phyloP scores from a whole-genome alignment of 371 early-diverging fungal genomes.

The Mortierella sp. region DNA sequence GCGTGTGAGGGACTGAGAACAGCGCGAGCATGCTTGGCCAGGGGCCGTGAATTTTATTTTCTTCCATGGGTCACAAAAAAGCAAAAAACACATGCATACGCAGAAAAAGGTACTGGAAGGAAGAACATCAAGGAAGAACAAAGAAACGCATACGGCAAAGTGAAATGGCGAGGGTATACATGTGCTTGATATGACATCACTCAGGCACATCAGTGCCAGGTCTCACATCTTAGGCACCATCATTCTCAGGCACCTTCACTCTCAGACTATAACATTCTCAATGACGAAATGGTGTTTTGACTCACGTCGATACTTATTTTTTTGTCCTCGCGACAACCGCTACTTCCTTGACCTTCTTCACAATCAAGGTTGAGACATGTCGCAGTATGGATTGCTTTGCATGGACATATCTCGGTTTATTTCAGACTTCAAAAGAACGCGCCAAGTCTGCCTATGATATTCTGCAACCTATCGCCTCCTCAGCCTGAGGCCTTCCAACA shows the following conservation, averaged over 20 bases:
- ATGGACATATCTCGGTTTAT: too few species aligned
- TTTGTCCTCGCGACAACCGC: too few species aligned
- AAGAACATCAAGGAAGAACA: not conserved
- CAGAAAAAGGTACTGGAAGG: not conserved
- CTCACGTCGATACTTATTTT: too few species aligned
- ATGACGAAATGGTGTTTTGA: too few species aligned
- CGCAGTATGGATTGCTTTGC: too few species aligned
- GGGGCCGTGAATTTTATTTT: not conserved
- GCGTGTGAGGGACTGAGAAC: not conserved
- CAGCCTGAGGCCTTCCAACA: not conserved
- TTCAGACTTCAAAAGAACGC: not conserved
- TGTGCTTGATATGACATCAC: not conserved
- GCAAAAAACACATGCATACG: not conserved
- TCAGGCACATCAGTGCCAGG: not conserved
- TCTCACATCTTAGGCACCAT: not conserved
- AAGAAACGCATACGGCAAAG: not conserved
- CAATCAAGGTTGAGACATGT: too few species aligned
- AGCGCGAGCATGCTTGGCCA: not conserved
- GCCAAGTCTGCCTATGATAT: not conserved
- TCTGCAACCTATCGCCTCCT: not conserved
- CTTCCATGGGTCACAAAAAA: not conserved
- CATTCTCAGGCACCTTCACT: not conserved
- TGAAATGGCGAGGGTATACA: not conserved
- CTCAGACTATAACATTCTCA: too few species aligned
- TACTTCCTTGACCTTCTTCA: too few species aligned